Conservation (phyloP, 192 early-diverging fungal genomes). For the Coemansia umbellata region DNA sequence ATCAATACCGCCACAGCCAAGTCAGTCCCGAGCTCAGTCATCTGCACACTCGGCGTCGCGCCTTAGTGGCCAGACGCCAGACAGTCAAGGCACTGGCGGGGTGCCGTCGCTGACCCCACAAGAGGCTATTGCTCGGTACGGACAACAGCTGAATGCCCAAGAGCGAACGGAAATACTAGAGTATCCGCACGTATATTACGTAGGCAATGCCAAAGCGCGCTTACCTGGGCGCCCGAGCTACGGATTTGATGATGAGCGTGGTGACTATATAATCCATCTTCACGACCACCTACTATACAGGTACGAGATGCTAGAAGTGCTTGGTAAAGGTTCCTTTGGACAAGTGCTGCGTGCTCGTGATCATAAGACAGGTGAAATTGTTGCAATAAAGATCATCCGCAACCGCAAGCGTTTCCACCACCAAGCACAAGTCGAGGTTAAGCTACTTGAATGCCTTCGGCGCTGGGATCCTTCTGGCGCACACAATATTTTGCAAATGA, state of each 20-base stretch:
- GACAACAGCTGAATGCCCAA: constrained; percentile 71
- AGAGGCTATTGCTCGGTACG: constrained; percentile 62
- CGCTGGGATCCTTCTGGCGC: constrained; percentile 79
- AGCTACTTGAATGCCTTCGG: constrained; percentile 82
- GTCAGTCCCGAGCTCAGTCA: constrained; percentile 17
- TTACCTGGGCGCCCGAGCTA: constrained; percentile 13
- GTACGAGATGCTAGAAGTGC: constrained; percentile 85
- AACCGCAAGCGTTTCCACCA: constrained; percentile 97
- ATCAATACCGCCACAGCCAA: not conserved
- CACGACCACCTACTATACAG: constrained; percentile 92
- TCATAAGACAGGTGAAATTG: constrained; percentile 81
- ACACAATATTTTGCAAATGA: constrained; percentile 83
- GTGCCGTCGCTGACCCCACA: constrained; percentile 57
- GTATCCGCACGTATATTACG: constrained; percentile 82
- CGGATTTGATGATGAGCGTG: constrained; percentile 88
- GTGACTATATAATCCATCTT: constrained; percentile 82
- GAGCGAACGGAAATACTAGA: constrained; percentile 86
- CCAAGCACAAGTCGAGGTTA: constrained; percentile 91
- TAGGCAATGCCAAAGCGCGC: constrained; percentile 70
- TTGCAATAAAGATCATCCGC: constrained; percentile 92
- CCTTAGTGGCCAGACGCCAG: constrained; percentile 19
- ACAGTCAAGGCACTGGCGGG: constrained; percentile 14
- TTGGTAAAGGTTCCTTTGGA: constrained; percentile 95
- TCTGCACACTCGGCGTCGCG: constrained; percentile 20
- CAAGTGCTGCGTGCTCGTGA: constrained; percentile 93